Base-by-base conservation (phyloP, 352 stramenopile genomes). In the Globisporangium spiculum region DNA sequence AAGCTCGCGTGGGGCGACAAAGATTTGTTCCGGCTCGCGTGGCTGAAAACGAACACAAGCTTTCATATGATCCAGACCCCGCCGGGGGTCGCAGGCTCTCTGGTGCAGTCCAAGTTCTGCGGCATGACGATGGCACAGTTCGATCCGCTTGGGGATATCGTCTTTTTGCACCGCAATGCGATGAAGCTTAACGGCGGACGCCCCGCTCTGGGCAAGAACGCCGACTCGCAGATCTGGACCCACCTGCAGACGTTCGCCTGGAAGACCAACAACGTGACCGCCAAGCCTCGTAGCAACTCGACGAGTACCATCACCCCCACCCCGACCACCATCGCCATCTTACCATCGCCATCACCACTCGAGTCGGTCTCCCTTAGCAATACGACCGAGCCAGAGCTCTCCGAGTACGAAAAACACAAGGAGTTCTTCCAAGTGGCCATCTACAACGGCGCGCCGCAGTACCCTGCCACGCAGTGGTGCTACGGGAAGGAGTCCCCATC, bases 111-210 rank as follows among this genome's bases (percentile, higher is more conserved):
- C 56, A 83, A 83, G 32, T 87, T 87, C 48, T 89, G 80, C 52
- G 80, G 80, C 27, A 83, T 86, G 71, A 73, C 77, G 0, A 89
- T 89, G 80, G 76, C 76, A 38, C 75, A 82, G 52, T 69, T 70
- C 53, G 74, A 80, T 36, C 63, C 74, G 12, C n/a, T 36, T 6
- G 53, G 74, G 0, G 63, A 78, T 0, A 60, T 87, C 3, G 55
- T 87, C 20, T 90, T 90, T 36, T 60, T 90, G 46, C 81, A 90
- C 60, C 76, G 80, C n/a, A 90, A 90, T 18, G 64, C 70, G 22
- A 69, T 67, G 56, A 90, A 88, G 59, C 73, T 79, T 26, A 59
- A 71, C 22, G 65, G 60, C 16, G 66, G 66, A 8, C 65, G 65
- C 5, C 57, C 65, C 1, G 14, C 44, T 1, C 24, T 48, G 8